Base-by-base conservation (phyloP, 768 basidiomycete genomes). In the Suillus discolor region DNA sequence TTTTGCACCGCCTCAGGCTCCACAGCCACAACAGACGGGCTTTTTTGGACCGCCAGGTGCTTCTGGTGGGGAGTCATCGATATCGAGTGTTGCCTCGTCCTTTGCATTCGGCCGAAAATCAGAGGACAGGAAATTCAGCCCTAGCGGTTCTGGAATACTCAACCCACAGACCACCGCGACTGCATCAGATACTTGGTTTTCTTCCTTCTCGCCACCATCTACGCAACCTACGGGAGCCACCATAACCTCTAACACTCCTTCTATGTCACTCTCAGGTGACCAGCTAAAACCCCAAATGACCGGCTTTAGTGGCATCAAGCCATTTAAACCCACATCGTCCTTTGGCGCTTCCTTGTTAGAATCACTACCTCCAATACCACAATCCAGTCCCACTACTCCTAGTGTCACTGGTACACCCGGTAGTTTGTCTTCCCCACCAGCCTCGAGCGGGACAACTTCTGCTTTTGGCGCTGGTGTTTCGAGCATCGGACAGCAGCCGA, bases 241-340 rank as follows among this genome's bases (percentile, higher is more conserved):
- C 0, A 66, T 71, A 15, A 66, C 74, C 31, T 76, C 80, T 0
- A 73, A 71, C 45, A 57, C 76, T 0, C 74, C 80, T 1, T 80
- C 81, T 6, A 72, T 76, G 44, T 66, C 76, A 28, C 44, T 67
- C 47, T 36, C 61, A 39, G 39, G 31, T 67, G 51, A 62, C 54
- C 72, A 66, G 53, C 61, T 86, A 18, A 81, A 80, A 68, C 70
- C 83, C 4, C 85, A 86, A 70, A 61, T 69, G 55, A 86, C 85
- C 6, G 85, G 85, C 2, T 85, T 82, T 62, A 80, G 83, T 31
- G 89, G 88, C 6, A 74, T 93, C 68, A 93, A 90, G 73, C 86
- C 91, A 7, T 95, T 95, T 82, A 93, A 93, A 71, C 93, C 93
- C 3, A 84, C 89, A 3, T 91, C 89, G 2, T 89, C 85, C 49